These are phyloP conservation scores for Eimeria sp. DNA, from an alignment of 169 alveolate species.

Conservation along the genomic window DNA sequence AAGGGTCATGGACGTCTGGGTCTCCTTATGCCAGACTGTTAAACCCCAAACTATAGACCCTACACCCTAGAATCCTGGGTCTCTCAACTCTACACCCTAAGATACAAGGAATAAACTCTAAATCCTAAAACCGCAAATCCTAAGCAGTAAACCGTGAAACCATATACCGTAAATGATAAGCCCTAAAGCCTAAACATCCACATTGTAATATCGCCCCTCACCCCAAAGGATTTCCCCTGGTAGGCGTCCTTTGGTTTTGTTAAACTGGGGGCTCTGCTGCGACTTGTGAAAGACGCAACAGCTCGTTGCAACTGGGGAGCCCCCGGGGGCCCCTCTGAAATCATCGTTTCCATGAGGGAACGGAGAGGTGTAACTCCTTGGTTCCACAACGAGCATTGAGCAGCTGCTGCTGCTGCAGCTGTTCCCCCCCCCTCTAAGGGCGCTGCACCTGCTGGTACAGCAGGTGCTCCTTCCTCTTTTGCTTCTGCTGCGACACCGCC, in stretches of 20 bases:
- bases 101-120: background rate
- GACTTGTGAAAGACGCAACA: background rate
- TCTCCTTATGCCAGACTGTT: background rate
- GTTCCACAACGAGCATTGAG: constrained; percentile 13
- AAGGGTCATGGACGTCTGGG: background rate
- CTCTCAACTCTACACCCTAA: background rate
- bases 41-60: background rate
- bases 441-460: background rate
- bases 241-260: background rate
- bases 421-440: background rate
- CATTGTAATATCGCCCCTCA: background rate
- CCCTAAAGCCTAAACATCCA: background rate
- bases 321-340: constrained; percentile 23
- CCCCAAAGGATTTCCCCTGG: background rate
- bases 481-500: background rate
- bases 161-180: no score
- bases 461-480: background rate
- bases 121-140: background rate
- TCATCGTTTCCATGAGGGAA: constrained; percentile 19
- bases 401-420: constrained; percentile 51
- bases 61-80: background rate
- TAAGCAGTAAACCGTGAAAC: background rate
- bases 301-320: background rate
- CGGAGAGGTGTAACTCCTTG: constrained; percentile 54
- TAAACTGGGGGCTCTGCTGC: background rate